phyloP scores from a whole-genome alignment of 2,329 filamentous ascomycete species.

The Cyphellophora europaea region DNA sequence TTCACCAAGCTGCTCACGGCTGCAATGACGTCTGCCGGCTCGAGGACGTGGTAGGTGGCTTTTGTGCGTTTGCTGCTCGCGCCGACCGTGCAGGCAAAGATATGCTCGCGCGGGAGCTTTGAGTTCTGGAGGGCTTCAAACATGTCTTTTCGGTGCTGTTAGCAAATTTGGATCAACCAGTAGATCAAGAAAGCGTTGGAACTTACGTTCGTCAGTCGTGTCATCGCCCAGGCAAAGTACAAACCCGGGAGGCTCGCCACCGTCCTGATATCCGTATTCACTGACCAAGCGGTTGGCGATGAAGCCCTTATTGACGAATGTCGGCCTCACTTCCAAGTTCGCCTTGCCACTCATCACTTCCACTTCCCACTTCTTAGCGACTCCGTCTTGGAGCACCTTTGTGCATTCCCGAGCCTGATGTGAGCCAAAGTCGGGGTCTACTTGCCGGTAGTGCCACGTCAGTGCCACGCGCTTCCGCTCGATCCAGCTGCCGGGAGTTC shows the following conservation, averaged over 20 bases:
- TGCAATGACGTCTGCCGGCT: conserved; percentile 80
- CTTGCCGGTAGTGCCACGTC: conserved; percentile 94
- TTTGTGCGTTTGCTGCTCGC: conserved; percentile 86
- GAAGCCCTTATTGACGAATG: conserved; percentile 96
- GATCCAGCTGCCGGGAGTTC: conserved; percentile 80
- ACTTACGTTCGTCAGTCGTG: conserved; percentile 87
- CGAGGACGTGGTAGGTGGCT: conserved; percentile 80
- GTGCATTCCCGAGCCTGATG: conserved; percentile 75
- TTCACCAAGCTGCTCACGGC: conserved; percentile 25
- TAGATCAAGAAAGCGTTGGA: no score
- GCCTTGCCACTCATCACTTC: conserved; percentile 97
- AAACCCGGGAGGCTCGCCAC: conserved; percentile 61
- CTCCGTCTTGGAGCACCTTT: conserved; percentile 66
- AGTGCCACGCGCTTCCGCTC: conserved; percentile 89
- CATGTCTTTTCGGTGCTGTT: conserved; percentile 52
- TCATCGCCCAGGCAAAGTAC: conserved; percentile 89
- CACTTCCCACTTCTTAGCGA: conserved; percentile 74
- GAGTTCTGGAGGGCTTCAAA: conserved; percentile 67
- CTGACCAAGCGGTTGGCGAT: conserved; percentile 77
- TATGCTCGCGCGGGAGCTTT: conserved; percentile 51
- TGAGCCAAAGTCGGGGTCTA: conserved; percentile 73
- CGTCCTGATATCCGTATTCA: conserved; percentile 51
- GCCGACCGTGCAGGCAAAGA: conserved; percentile 88
- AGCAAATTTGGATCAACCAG: not conserved
- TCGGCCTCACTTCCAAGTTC: conserved; percentile 92